Evolutionary conservation across 2,329 filamentous ascomycete genomes (phyloP), one percentile per base, ranked within the genome.

Genomic region (Xylariaceae sp.): DNA sequence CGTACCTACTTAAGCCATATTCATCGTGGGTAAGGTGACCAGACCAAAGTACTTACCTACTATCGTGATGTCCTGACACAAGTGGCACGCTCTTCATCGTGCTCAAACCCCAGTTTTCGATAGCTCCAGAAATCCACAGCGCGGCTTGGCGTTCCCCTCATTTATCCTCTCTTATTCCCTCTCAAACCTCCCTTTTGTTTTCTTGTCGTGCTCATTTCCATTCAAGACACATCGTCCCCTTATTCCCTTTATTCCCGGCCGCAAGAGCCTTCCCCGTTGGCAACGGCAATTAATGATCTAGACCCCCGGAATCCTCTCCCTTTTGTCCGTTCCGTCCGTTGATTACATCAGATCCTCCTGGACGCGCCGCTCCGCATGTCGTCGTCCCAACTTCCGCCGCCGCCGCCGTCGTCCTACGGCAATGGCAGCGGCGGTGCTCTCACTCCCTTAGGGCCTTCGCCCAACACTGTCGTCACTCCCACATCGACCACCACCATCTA

Each of bases 401-500:
- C 53, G 43, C 52, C 55, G 50, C 54, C 53, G 47, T 38, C 29
- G 30, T 42, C 33, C 41, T 49, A 28, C 32, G 26, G 53, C 51
- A 53, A 49, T 47, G 52, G 55, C 50, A 52, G 52, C 37, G 37
- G 48, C 51, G 49, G 29, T 33, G 28, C 34, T 38, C 35, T 31
- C 26, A 31, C 45, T 34, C 42, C 53, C 13, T 28, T 50, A 11
- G 39, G 51, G 38, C 45, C 56, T n/a, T 57, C 53, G 35, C 53
- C 56, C 42, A 52, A 50, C 15, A 36, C 41, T 28, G 45, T 54
- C n/a, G 19, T 58, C 37, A 58, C 55, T n/a, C 56, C 56, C 40
- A 48, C 47, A 30, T 60, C 56, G 36, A 45, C 55, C 29, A 53
- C 46, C 37, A 55, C 54, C n/a, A 47, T 57, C 28, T 58, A 57